Conservation (phyloP, 495 filamentous ascomycete genomes). For the Penicillium waksmanii region DNA sequence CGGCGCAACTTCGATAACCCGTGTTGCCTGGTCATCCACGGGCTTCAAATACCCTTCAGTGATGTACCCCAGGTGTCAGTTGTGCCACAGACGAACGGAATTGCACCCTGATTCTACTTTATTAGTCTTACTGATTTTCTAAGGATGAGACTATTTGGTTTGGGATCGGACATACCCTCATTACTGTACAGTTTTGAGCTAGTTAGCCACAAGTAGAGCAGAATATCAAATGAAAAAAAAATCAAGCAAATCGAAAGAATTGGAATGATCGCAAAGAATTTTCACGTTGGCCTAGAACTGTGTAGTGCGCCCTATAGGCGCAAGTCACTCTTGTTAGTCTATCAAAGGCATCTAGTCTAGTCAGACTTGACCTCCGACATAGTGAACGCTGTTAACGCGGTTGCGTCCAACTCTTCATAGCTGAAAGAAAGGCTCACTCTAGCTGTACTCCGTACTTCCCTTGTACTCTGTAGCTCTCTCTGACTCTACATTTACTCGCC, state of each 20-base stretch:
- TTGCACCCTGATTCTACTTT: slow-evolving; percentile 62
- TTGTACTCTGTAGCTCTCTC: slow-evolving; percentile 1
- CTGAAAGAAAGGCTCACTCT: background rate
- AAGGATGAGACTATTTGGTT: slow-evolving; percentile 56
- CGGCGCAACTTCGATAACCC: slow-evolving; percentile 56
- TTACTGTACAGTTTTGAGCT: background rate
- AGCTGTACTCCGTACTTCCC: background rate
- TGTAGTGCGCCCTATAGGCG: too few species aligned
- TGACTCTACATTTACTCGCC: slow-evolving; percentile 51
- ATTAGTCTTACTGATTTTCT: slow-evolving; percentile 49
- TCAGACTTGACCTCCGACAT: too few species aligned
- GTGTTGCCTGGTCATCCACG: slow-evolving; percentile 57
- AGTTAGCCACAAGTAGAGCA: background rate
- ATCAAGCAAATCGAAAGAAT: background rate
- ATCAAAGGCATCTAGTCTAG: too few species aligned
- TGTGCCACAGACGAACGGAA: slow-evolving; percentile 63
- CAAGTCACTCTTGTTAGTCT: too few species aligned
- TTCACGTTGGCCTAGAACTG: background rate
- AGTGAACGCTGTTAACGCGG: too few species aligned
- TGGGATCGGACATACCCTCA: slow-evolving; percentile 51
- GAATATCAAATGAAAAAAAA: background rate
- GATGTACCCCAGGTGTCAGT: slow-evolving; percentile 62
- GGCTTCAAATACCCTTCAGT: slow-evolving; percentile 32
- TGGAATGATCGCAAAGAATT: background rate
- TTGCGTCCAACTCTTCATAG: slow-evolving; percentile 1